Evolutionary conservation across 2,329 filamentous ascomycete species (phyloP), one percentile per base, ranked within the genome.

Genomic region (Aspergillus glaucus): DNA sequence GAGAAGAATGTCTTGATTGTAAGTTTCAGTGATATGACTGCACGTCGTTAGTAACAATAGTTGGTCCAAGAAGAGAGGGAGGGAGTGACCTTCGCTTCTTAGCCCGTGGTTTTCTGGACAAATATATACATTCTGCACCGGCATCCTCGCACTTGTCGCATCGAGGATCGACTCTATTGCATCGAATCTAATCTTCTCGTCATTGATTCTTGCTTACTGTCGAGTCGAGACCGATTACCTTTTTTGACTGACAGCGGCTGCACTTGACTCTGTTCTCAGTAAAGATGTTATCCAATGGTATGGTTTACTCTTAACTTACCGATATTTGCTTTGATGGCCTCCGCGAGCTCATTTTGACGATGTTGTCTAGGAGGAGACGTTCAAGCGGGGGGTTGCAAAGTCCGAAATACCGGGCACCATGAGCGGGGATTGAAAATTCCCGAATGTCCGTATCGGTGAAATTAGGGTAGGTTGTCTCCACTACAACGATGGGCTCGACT

Each of bases 71-170:
- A 21, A 17, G 19, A 39, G n/a, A 17, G 26, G 26, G 26, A 30
- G 26, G 26, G 10, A 30, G 14, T 21, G 17, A 55, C 53, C 43
- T 50, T 44, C 22, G 40, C 30, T 49, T 55, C 34, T 46, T 50
- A 21, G 45, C 36, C 6, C 54, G 45, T 36, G 41, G 28, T 24
- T 56, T 56, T 17, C 54, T 50, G 10, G 52, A 43, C n/a, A 51
- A 21, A 32, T 59, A 59, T 2, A 40, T 28, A 41, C 56, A 59
- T 26, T 52, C 43, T 6, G 32, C 45, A 7, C 48, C 48, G 8
- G 44, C 37, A 17, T 50, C 30, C 24, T 53, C 44, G 42, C 56
- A 59, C 47, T 53, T 58, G 42, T 58, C 52, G 44, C 56, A 59
- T 47, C 43, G 43, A 4, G 56, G 56, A 26, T 49, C 45, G 26